Conservation (phyloP, 163 green algal genomes). For the Scenedesmus sp. region DNA sequence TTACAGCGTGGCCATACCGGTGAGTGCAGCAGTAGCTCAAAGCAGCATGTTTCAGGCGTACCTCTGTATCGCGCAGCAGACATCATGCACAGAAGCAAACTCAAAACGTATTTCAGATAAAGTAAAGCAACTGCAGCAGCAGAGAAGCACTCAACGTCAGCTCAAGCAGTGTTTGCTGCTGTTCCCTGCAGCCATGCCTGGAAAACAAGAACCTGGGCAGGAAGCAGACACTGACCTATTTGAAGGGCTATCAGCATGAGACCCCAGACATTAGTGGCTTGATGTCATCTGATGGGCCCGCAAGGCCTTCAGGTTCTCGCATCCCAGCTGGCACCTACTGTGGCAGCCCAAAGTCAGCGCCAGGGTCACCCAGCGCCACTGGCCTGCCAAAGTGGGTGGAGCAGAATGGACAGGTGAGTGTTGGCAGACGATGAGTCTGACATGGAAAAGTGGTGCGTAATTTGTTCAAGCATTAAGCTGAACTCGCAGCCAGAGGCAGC, state of each 20-base stretch:
- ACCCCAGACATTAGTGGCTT: slow-evolving; percentile 14
- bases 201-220: slow-evolving; percentile 70
- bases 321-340: not conserved
- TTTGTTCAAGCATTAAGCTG: too few species aligned
- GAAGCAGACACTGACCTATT: slow-evolving; percentile 79
- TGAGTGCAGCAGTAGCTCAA: slow-evolving; percentile 48
- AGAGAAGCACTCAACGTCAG: not conserved
- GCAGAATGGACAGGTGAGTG: slow-evolving; percentile 82
- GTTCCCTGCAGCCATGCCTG: slow-evolving; percentile 67
- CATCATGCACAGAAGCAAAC: not conserved
- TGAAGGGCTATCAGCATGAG: slow-evolving; percentile 79
- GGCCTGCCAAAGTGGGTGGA: slow-evolving; percentile 81
- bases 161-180: not conserved
- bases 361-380: slow-evolving; percentile 52
- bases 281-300: slow-evolving; percentile 44
- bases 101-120: not conserved
- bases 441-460: too few species aligned
- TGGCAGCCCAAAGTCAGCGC: not conserved
- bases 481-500: too few species aligned
- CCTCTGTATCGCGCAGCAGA: not conserved
- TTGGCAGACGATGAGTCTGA: too few species aligned
- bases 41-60: not conserved
- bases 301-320: not conserved
- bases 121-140: not conserved
- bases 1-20: slow-evolving; percentile 76